A percentile compares a stretch with the other conserved stretches of the same genome.
These are phyloP conservation scores for Colletotrichum cordylinicola DNA, from an alignment of 2,329 filamentous ascomycete genomes.

Conservation along the genomic window DNA sequence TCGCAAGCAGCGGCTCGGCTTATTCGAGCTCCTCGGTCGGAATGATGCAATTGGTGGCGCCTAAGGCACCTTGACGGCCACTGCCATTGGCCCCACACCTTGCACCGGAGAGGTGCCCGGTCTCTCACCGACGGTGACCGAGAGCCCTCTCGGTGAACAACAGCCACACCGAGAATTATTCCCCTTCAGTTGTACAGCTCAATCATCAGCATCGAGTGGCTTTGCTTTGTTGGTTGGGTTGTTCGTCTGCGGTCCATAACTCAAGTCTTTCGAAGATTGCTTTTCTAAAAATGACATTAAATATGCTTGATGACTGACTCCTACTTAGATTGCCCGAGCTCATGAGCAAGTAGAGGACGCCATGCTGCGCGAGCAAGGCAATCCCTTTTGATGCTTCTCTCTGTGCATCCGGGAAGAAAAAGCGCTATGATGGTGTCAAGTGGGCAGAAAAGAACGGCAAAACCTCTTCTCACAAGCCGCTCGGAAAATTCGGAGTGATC, in stretches of 20 bases:
- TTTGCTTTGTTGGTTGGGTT: too few species aligned
- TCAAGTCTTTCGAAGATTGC: rapidly evolving
- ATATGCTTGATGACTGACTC: rapidly evolving
- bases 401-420: background rate
- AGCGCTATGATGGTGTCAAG: background rate
- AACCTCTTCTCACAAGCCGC: background rate
- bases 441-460: background rate
- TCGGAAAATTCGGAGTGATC: background rate
- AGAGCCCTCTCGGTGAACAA: background rate
- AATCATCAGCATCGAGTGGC: background rate
- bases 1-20: constrained; percentile 13
- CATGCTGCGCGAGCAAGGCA: too few species aligned
- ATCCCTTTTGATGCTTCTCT: background rate
- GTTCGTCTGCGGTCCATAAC: rapidly evolving
- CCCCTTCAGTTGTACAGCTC: background rate
- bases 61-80: constrained; percentile 19
- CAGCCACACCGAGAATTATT: background rate
- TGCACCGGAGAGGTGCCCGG: background rate
- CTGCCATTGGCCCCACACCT: background rate
- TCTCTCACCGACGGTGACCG: background rate
- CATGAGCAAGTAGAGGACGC: background rate
- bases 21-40: constrained; percentile 11
- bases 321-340: background rate
- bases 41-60: constrained; percentile 21
- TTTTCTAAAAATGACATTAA: background rate